Conservation (phyloP, 176 grass and related monocot species). For the Eleusine coracana region DNA sequence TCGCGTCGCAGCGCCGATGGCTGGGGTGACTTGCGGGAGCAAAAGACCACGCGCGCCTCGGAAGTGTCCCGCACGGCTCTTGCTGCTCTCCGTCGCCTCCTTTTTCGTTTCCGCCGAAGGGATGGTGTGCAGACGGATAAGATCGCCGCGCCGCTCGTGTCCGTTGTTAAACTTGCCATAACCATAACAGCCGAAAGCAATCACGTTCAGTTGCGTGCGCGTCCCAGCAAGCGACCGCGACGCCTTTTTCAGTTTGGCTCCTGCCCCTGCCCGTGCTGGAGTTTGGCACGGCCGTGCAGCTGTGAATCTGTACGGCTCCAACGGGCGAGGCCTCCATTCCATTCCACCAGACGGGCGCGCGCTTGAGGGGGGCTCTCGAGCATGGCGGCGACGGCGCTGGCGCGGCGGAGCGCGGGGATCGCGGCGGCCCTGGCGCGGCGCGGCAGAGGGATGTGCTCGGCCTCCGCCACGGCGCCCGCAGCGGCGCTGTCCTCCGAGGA, state of each 20-base stretch:
- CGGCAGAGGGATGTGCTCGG: slow-evolving; percentile 48
- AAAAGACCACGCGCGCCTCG: neutral
- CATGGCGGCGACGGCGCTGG: slow-evolving; percentile 25
- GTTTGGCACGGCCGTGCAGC: neutral
- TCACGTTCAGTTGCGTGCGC: neutral
- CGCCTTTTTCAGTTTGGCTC: neutral
- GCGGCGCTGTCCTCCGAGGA: slow-evolving; percentile 71
- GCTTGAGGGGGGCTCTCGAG: neutral
- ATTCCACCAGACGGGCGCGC: neutral
- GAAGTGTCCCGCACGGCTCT: neutral
- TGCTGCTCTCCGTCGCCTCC: neutral
- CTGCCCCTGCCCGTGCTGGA: neutral
- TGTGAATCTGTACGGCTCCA: neutral
- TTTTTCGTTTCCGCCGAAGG: neutral
- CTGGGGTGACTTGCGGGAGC: neutral
- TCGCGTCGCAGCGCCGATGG: no score
- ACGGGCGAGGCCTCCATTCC: neutral
- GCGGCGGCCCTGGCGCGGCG: slow-evolving; percentile 41
- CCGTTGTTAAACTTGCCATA: neutral
- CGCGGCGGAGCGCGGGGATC: slow-evolving; percentile 2
- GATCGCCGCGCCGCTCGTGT: neutral
- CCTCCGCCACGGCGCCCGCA: slow-evolving; percentile 1
- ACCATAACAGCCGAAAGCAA: neutral
- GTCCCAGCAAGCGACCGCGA: neutral
- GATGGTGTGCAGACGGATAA: neutral